Evolutionary conservation across 768 basidiomycete species (phyloP), one percentile per base, ranked within the genome.

Genomic region (Kwoniella botswanensis): DNA sequence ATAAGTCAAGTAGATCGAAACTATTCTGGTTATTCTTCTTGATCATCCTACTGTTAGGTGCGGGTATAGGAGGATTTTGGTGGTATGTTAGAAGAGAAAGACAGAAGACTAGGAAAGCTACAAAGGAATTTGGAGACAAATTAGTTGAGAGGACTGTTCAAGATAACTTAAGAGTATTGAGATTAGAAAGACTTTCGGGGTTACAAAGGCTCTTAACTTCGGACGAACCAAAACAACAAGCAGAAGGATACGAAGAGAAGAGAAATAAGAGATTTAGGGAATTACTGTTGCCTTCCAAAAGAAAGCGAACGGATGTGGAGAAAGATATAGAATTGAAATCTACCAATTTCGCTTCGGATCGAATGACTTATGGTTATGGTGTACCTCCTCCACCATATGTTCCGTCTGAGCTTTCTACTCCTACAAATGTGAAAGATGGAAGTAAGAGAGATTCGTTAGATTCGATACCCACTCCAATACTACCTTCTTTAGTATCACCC

Each of bases 51-150:
- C 1, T 78, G 11, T n/a, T 78, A 35, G 64, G 61, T 13, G 50
- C 68, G 2, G 60, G 63, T 0, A 71, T 59, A 3, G 26, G 63
- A 7, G 69, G 55, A 1, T 63, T 65, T 26, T 76, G 76, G 73
- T 76, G 66, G 73, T 80, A 74, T 62, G 67, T 82, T 52, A 59
- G 71, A 22, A 66, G 69, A 54, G 60, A 79, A 52, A 66, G 82
- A 41, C 43, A 60, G 21, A 68, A 68, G 67, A 78, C 72, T 18
- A 41, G 77, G 26, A 56, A 77, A 61, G 71, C 67, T 4, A 80
- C 77, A 2, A 63, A 70, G 15, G 75, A 67, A n/a, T 82, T 83
- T 62, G 76, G 66, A 4, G 65, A 74, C 3, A 69, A 65, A 10
- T 43, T 82, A 57, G 79, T 79, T 41, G 74, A 76, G 3, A 43